Evolutionary conservation across 305 asterid species (phyloP).

Genomic region (Solanum hybrid): DNA sequence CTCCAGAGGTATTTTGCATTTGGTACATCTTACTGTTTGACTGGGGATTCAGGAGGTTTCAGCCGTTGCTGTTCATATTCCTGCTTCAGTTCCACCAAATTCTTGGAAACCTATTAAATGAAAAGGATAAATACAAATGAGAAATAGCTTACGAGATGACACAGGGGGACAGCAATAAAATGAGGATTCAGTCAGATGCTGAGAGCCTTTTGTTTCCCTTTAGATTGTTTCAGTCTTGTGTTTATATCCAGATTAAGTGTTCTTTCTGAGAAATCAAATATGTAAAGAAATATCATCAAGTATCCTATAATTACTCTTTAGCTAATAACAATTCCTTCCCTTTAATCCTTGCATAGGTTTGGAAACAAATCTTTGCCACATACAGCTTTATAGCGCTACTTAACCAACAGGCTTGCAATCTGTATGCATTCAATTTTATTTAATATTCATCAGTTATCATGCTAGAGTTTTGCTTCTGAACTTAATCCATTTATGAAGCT

Average conservation of each 20-base stretch:
- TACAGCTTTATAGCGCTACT: not conserved
- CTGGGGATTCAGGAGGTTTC: slow-evolving; percentile 28
- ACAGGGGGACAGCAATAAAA: not conserved
- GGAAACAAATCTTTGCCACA: not conserved
- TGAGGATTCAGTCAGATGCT: not conserved
- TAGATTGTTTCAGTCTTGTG: not conserved
- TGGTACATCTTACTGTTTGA: slow-evolving; percentile 34
- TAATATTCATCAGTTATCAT: not conserved
- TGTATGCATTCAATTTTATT: not conserved
- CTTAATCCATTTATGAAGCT: not conserved
- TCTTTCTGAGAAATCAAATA: not conserved
- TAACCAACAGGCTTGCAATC: not conserved
- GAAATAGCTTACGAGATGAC: not conserved
- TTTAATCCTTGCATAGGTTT: not conserved
- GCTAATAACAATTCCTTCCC: not conserved
- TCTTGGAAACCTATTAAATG: slow-evolving; percentile 49
- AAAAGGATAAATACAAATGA: not conserved
- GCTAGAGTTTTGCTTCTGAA: not conserved
- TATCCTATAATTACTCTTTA: not conserved
- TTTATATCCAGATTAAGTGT: not conserved
- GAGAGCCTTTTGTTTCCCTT: not conserved
- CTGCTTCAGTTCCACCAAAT: slow-evolving; percentile 51
- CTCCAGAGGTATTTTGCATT: slow-evolving; percentile 4
- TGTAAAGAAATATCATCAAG: not conserved
- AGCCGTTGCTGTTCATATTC: slow-evolving; percentile 55